phyloP scores from a whole-genome alignment of 306 rosid genomes.

The Vigna radiata region DNA sequence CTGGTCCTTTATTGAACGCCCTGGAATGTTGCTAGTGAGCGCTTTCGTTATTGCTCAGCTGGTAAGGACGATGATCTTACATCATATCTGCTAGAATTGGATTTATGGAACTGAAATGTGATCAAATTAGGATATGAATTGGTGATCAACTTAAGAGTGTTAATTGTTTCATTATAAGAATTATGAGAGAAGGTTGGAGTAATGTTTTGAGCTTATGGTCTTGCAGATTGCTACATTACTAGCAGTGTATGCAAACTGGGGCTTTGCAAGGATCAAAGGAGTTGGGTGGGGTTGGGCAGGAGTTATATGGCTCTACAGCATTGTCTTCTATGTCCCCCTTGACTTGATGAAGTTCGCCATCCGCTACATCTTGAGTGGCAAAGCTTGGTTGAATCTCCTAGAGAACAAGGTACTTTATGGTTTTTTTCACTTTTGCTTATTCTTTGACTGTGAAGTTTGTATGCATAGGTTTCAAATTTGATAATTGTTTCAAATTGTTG shows the following conservation, averaged over 20 bases:
- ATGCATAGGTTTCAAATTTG: conserved; percentile 14
- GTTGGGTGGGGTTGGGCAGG: conserved; percentile 99
- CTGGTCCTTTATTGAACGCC: conserved; percentile 92
- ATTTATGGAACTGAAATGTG: neutral
- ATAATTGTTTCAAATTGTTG: conserved; percentile 32
- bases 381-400: conserved; percentile 86
- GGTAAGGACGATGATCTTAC: conserved; percentile 57
- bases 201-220: conserved; percentile 34
- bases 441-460: conserved; percentile 4
- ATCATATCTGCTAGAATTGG: neutral
- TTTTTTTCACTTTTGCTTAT: neutral
- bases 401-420: conserved; percentile 75
- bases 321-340: conserved; percentile 86
- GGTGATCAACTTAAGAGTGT: neutral
- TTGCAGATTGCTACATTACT: conserved; percentile 83
- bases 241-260: conserved; percentile 94
- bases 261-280: conserved; percentile 86
- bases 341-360: conserved; percentile 75
- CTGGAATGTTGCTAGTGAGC: conserved; percentile 66
- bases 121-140: neutral
- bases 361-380: conserved; percentile 90
- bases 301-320: conserved; percentile 89
- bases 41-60: conserved; percentile 84
- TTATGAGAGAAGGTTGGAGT: neutral
- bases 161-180: neutral